Percentiles rank a stretch among this genome's conserved stretches.
phyloP scores from a whole-genome alignment of 257 asterid species.

The Anisodus tanguticus region DNA sequence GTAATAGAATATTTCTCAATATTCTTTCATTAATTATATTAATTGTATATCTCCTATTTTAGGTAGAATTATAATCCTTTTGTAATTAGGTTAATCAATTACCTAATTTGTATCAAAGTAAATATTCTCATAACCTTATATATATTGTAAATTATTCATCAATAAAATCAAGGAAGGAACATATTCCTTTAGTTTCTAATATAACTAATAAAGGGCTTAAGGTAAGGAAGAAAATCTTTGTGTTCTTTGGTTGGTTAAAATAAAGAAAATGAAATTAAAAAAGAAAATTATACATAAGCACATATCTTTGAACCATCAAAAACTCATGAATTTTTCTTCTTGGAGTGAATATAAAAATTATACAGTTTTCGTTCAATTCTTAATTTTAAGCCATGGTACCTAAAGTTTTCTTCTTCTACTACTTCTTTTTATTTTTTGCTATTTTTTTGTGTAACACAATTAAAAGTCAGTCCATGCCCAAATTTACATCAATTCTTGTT shows the following conservation, averaged over 20 bases:
- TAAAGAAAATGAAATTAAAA: background rate
- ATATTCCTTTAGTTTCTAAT: no score
- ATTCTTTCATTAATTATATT: no score
- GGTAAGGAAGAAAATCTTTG: background rate
- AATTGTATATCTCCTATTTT: no score
- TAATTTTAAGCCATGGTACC: conserved; percentile 11
- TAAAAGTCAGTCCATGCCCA: background rate
- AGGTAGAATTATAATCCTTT: no score
- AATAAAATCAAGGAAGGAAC: no score
- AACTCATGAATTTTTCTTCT: background rate
- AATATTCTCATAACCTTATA: no score
- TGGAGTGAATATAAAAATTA: background rate
- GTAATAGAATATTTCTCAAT: no score
- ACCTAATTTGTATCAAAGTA: no score
- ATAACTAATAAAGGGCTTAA: background rate
- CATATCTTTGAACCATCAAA: conserved; percentile 12
- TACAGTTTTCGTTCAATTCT: background rate
- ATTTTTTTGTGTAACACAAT: background rate
- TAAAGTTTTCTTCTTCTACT: background rate
- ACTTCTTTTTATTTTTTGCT: background rate
- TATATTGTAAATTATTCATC: no score
- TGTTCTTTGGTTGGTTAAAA: background rate
- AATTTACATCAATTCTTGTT: conserved; percentile 22
- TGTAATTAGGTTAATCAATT: no score
- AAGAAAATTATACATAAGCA: background rate